Conservation (phyloP, 768 basidiomycete genomes). For the Rhizopogon rudus region DNA sequence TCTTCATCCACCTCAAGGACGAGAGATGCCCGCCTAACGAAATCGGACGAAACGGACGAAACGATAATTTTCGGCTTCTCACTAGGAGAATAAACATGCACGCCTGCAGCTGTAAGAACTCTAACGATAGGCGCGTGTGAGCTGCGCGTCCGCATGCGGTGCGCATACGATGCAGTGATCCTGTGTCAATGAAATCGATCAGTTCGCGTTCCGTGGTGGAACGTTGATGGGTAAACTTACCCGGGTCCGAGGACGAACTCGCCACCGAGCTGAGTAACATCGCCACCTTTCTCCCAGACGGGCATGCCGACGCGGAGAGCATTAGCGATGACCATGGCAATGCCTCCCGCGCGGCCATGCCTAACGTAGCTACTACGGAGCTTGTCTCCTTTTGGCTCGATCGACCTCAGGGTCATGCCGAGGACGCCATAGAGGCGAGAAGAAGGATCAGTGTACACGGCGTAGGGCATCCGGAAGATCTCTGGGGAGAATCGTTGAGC, state of each 20-base stretch:
- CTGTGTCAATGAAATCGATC: slow-evolving; percentile 28
- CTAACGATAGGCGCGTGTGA: slow-evolving; percentile 70
- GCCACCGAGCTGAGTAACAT: slow-evolving; percentile 78
- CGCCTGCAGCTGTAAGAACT: slow-evolving; percentile 62
- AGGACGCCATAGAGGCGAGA: slow-evolving; percentile 64
- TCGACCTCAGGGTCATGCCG: slow-evolving; percentile 61
- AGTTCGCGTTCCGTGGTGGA: not conserved
- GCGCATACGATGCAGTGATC: slow-evolving; percentile 65
- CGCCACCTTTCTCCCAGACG: slow-evolving; percentile 75
- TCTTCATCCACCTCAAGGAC: slow-evolving; percentile 22
- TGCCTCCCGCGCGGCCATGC: slow-evolving; percentile 60
- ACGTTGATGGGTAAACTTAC: slow-evolving; percentile 39
- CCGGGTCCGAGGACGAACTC: slow-evolving; percentile 78
- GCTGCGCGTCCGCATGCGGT: slow-evolving; percentile 77
- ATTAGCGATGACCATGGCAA: slow-evolving; percentile 69
- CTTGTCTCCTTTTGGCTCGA: slow-evolving; percentile 35
- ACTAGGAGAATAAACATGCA: slow-evolving; percentile 17
- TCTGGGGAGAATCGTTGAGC: slow-evolving; percentile 27
- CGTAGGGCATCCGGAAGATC: slow-evolving; percentile 68
- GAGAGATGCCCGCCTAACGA: not conserved
- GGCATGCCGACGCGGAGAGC: slow-evolving; percentile 76
- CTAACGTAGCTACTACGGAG: slow-evolving; percentile 58
- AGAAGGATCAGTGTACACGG: slow-evolving; percentile 77
- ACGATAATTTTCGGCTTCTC: slow-evolving; percentile 13
- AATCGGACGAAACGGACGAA: slow-evolving; percentile 1